Conservation (phyloP, 208 protist species). For the Naegleria gruberi region DNA sequence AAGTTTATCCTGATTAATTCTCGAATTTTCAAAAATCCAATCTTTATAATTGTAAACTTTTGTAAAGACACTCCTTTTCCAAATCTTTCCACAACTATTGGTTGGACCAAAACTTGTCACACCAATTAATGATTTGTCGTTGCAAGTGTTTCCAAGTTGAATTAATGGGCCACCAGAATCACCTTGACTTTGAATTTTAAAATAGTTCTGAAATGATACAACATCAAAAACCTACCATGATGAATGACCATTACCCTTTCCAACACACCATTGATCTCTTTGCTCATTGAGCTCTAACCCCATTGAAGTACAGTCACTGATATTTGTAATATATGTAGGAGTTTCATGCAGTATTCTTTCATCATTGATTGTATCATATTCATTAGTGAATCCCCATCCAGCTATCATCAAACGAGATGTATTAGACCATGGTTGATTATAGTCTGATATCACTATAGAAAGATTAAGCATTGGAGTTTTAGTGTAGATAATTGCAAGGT, state of each 20-base stretch:
- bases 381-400: too few relatives aligned
- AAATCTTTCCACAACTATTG: not conserved
- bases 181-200: not conserved
- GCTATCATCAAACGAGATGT: too few relatives aligned
- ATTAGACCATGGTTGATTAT: too few relatives aligned
- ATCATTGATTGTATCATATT: too few relatives aligned
- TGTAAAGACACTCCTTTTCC: not conserved
- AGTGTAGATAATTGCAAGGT: not conserved
- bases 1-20: not conserved
- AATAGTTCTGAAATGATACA: too few relatives aligned
- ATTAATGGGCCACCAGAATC: not conserved
- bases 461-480: too few relatives aligned
- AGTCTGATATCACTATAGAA: too few relatives aligned
- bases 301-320: not conserved
- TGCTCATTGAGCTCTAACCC: not conserved
- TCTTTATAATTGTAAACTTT: not conserved
- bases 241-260: not conserved
- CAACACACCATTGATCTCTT: not conserved
- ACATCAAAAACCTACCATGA: not conserved
- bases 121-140: not conserved
- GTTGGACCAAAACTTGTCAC: not conserved
- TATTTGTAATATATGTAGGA: not conserved
- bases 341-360: too few relatives aligned
- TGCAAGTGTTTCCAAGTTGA: too few relatives aligned
- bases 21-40: not conserved